Percentiles rank a stretch among this genome's conserved stretches.
Evolutionary conservation across 352 stramenopile genomes (phyloP).

Genomic region (Globisporangium radiosum): DNA sequence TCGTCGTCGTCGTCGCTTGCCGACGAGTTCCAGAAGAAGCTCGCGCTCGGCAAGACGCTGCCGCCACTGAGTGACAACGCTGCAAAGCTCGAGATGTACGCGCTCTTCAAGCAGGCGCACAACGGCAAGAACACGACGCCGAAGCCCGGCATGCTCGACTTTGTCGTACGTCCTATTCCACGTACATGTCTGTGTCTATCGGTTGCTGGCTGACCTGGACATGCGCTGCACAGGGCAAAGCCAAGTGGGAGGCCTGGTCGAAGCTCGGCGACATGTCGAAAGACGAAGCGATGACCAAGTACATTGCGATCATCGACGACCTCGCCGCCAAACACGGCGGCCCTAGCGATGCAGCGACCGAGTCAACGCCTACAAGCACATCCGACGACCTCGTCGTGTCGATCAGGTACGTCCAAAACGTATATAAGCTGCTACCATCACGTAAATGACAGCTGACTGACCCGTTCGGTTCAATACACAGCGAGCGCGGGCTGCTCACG

Average conservation of each 20-base stretch:
- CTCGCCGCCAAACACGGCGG: slow-evolving; percentile 35
- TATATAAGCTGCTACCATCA: not conserved
- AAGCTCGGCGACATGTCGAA: slow-evolving; percentile 57
- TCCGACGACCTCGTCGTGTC: slow-evolving; percentile 50
- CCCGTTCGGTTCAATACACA: slow-evolving; percentile 4
- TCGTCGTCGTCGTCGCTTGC: slow-evolving; percentile 15
- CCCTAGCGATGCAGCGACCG: too few relatives aligned
- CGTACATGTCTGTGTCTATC: too few relatives aligned
- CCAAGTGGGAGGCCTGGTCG: slow-evolving; percentile 80
- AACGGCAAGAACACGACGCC: slow-evolving; percentile 48
- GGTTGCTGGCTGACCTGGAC: not conserved
- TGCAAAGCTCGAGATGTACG: slow-evolving; percentile 81
- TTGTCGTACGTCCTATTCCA: slow-evolving; percentile 34
- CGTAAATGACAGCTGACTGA: not conserved
- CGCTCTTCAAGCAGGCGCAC: slow-evolving; percentile 79
- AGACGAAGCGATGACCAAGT: slow-evolving; percentile 63
- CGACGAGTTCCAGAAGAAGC: slow-evolving; percentile 48
- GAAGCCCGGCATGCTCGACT: slow-evolving; percentile 77
- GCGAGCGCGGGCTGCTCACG: slow-evolving; percentile 54
- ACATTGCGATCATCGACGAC: slow-evolving; percentile 73
- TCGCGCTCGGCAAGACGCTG: slow-evolving; percentile 64
- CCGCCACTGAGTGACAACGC: slow-evolving; percentile 64
- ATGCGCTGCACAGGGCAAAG: slow-evolving; percentile 25
- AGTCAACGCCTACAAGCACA: slow-evolving; percentile 14
- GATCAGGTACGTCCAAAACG: slow-evolving; percentile 31